These are phyloP conservation scores for Gymnopus androsaceus DNA, from an alignment of 1,284 basidiomycete species.

Conservation along the genomic window DNA sequence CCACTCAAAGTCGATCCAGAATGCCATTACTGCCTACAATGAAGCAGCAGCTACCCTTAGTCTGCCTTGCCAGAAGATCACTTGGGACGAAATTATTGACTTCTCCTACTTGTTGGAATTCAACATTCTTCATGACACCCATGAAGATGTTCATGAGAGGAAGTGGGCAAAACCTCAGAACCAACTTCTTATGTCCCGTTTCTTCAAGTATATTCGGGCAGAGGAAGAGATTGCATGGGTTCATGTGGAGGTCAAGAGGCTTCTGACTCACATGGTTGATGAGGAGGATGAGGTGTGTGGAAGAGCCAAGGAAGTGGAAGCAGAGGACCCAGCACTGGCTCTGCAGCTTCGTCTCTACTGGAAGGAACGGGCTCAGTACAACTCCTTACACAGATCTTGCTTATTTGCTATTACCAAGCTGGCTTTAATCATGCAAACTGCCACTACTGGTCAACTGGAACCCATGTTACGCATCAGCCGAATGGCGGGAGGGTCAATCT, in stretches of 20 bases:
- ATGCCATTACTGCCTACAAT: slow-evolving; percentile 2
- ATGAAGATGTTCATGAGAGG: slow-evolving; percentile 26
- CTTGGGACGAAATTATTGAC: slow-evolving; percentile 13
- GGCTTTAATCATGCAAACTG: no score
- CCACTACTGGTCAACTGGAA: no score
- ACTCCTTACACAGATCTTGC: no score
- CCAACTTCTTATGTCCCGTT: slow-evolving; percentile 22
- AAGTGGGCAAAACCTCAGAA: slow-evolving; percentile 27
- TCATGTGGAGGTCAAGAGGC: slow-evolving; percentile 13
- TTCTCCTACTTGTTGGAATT: slow-evolving; percentile 23
- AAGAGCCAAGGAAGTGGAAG: neutral
- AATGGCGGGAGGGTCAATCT: no score
- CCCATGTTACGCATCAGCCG: no score
- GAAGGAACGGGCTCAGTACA: no score
- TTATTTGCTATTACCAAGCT: no score
- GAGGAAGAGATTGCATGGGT: slow-evolving; percentile 30
- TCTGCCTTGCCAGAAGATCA: neutral
- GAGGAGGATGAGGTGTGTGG: neutral
- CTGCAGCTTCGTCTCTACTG: neutral
- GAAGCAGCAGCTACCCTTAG: neutral
- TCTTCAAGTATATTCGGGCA: slow-evolving; percentile 26
- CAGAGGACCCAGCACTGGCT: neutral
- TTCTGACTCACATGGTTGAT: neutral
- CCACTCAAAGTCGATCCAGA: slow-evolving; percentile 1
- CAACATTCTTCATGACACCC: no score